Evolutionary conservation across 1,284 basidiomycete species (phyloP).

Genomic region (Amylostereum areolatum): DNA sequence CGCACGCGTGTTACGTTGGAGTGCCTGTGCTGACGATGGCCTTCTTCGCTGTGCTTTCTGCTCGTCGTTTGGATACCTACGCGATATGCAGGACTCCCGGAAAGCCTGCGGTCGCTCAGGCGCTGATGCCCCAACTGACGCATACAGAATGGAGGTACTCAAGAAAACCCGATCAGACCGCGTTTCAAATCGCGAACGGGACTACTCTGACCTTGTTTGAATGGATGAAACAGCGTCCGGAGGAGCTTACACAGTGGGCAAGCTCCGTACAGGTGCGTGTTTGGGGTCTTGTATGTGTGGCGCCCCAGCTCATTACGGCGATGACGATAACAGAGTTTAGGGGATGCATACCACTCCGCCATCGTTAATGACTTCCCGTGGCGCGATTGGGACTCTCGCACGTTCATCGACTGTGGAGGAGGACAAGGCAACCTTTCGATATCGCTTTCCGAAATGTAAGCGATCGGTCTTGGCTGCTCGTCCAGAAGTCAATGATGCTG

Average conservation of each 20-base stretch:
- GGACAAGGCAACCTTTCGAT: conserved; percentile 14
- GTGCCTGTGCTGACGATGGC: too few relatives aligned
- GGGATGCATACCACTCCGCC: conserved; percentile 10
- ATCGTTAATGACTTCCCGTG: conserved; percentile 14
- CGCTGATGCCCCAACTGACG: conserved; percentile 15
- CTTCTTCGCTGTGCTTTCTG: too few relatives aligned
- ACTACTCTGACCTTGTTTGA: conserved; percentile 17
- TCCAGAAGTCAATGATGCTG: too few relatives aligned
- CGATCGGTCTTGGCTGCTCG: too few relatives aligned
- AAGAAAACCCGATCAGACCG: conserved; percentile 14
- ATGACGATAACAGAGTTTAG: background rate
- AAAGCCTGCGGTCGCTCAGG: conserved; percentile 15
- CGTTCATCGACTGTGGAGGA: conserved; percentile 14
- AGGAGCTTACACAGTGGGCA: conserved; percentile 8
- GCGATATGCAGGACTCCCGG: conserved; percentile 17
- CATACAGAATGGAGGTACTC: conserved; percentile 20
- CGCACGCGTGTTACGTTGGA: too few relatives aligned
- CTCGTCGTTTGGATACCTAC: background rate
- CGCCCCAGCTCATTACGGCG: too few relatives aligned
- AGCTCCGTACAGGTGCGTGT: conserved; percentile 8
- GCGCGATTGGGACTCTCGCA: conserved; percentile 4
- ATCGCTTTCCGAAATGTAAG: conserved; percentile 11
- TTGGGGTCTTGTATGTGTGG: background rate
- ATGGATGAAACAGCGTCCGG: conserved; percentile 11
- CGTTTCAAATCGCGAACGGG: conserved; percentile 18